A percentile compares a stretch with the other conserved stretches of the same genome.
Evolutionary conservation across 164 flowering plant species (phyloP).

Genomic region (Chimonanthus salicifolius): DNA sequence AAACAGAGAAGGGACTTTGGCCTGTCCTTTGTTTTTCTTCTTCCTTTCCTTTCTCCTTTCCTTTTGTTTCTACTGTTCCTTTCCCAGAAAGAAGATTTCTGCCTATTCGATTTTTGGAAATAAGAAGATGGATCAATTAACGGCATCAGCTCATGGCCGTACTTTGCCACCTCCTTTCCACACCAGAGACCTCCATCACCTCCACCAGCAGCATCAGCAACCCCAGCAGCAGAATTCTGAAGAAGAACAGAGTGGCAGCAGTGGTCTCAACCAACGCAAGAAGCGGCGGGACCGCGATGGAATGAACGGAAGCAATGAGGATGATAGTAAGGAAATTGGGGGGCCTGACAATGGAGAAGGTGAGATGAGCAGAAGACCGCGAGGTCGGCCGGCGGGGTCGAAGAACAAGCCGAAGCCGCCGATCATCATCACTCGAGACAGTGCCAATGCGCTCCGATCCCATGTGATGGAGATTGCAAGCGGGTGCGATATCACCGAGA

Average conservation of each 20-base stretch:
- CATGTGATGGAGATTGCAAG: constrained; percentile 84
- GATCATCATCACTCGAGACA: constrained; percentile 30
- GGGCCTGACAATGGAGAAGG: constrained; percentile 23
- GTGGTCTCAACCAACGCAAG: constrained; percentile 18
- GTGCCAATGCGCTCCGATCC: constrained; percentile 77
- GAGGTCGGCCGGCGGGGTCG: constrained; percentile 87
- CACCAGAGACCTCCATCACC: constrained; percentile 58
- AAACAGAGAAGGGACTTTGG: neutral
- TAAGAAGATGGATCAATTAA: constrained; percentile 58
- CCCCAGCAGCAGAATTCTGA: constrained; percentile 52
- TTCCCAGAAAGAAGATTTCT: neutral
- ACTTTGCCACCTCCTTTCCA: constrained; percentile 81
- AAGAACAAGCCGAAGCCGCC: constrained; percentile 96
- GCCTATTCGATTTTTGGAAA: neutral
- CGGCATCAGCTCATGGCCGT: constrained; percentile 57
- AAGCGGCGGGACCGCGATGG: constrained; percentile 34
- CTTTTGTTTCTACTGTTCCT: neutral
- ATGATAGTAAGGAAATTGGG: constrained; percentile 23
- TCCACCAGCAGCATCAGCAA: constrained; percentile 38
- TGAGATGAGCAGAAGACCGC: constrained; percentile 53
- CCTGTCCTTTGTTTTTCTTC: neutral
- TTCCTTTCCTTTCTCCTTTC: neutral
- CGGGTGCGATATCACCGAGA: constrained; percentile 69
- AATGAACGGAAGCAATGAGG: constrained; percentile 5
- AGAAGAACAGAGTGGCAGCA: constrained; percentile 45